These are phyloP conservation scores for Vaccinium corymbosum DNA, from an alignment of 148 eudicot genomes.

Conservation along the genomic window DNA sequence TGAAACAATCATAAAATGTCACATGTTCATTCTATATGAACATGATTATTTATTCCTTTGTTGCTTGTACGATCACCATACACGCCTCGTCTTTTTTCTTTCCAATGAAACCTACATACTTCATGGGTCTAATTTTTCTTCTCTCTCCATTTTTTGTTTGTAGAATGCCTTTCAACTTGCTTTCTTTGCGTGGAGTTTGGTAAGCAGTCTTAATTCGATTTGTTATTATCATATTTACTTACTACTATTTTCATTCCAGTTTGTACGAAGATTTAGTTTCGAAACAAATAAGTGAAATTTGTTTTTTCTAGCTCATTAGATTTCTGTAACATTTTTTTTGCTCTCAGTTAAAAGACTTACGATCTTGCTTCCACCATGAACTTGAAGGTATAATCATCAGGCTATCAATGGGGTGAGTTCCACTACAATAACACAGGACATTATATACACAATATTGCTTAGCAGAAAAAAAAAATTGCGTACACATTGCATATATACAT, in stretches of 20 bases:
- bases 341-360: conserved; percentile 33
- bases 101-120: not conserved
- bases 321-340: not conserved
- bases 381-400: conserved; percentile 13
- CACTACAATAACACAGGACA: not conserved
- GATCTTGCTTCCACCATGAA: conserved; percentile 27
- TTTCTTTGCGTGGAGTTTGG: conserved; percentile 29
- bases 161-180: conserved; percentile 42
- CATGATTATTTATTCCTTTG: not conserved
- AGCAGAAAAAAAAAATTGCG: too few relatives aligned
- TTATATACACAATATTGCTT: too few relatives aligned
- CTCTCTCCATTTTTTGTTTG: not conserved
- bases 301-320: not conserved
- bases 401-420: conserved; percentile 13
- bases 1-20: not conserved
- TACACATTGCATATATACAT: too few relatives aligned
- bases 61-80: not conserved
- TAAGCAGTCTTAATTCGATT: conserved; percentile 10
- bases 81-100: too few relatives aligned
- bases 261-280: not conserved
- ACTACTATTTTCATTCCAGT: not conserved
- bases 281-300: not conserved
- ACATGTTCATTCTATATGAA: not conserved
- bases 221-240: not conserved
- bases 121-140: not conserved